Evolutionary conservation across 495 filamentous ascomycete species (phyloP), one percentile per base, ranked within the genome.

Genomic region (Lophiostoma macrostomum): DNA sequence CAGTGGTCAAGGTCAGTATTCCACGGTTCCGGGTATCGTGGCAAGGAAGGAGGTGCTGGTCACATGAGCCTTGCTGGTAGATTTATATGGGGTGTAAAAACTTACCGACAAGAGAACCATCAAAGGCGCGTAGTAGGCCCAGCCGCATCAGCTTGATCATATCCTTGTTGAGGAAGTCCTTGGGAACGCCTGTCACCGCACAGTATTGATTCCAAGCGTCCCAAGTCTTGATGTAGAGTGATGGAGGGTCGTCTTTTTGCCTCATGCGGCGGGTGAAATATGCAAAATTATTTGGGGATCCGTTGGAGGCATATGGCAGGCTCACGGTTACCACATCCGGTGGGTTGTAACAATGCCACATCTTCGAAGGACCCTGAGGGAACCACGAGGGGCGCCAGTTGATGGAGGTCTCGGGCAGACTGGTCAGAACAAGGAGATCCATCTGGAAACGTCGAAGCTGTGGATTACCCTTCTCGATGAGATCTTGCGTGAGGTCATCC

Each of bases 341-440:
- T 0, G 53, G 53, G 18, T 41, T 50, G 8, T 57, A 46, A 3
- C 50, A 23, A 18, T 44, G 42, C 53, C 53, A 57, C 27, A 31
- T 44, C 11, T 27, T 38, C 3, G 4, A 5, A 8, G 0, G 5
- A 20, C 6, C 20, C 12, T 28, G 5, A 1, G 7, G 20, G 53
- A 57, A 50, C 53, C 53, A 57, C 14, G 44, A 34, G 12, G 53
- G 53, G 40, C 53, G 53, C 38, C 37, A 51, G 48, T 28, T 19
- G 18, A 52, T 28, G 12, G 47, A 29, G 54, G 22, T 45, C 19
- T 58, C 54, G 8, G 38, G 28, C 39, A 58, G 40, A 25, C 13
- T 23, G 16, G 46, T 52, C 14, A 58, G 40, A 20, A 52, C 22
- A 4, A 58, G 47, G 1, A 58, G 39, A 30, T 58, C 54, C 11